phyloP scores from a whole-genome alignment of 1,139 yeast genomes.

The Kodamaea sp. region DNA sequence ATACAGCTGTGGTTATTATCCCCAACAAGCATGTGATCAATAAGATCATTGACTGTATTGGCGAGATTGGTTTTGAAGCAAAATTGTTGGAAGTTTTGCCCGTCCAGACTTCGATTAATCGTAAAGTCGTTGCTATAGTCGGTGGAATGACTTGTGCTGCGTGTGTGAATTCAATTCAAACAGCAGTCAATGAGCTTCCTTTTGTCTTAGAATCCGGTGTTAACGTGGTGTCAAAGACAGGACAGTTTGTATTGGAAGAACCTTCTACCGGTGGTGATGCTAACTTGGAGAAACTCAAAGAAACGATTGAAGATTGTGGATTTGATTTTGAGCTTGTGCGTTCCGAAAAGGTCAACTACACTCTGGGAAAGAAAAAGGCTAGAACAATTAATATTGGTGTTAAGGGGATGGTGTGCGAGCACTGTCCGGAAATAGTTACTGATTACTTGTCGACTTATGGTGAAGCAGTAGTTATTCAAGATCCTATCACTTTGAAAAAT shows the following conservation, averaged over 20 bases:
- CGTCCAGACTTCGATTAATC: constrained; percentile 46
- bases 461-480: constrained; percentile 55
- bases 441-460: constrained; percentile 54
- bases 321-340: constrained; percentile 55
- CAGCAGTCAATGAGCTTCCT: constrained; percentile 51
- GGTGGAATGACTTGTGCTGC: constrained; percentile 80
- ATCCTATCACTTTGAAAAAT: constrained; percentile 52
- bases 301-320: constrained; percentile 64
- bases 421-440: constrained; percentile 63
- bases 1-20: constrained; percentile 46
- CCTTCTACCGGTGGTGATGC: constrained; percentile 18
- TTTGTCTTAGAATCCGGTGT: constrained; percentile 57
- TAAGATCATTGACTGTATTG: constrained; percentile 44
- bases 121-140: constrained; percentile 58
- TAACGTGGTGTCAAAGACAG: constrained; percentile 61
- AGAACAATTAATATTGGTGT: constrained; percentile 59
- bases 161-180: constrained; percentile 58
- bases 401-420: constrained; percentile 71
- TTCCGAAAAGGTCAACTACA: constrained; percentile 43
- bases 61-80: constrained; percentile 60
- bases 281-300: constrained; percentile 41
- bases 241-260: constrained; percentile 55
- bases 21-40: constrained; percentile 58
- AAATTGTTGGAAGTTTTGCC: constrained; percentile 62
- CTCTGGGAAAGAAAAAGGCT: constrained; percentile 45